phyloP scores from a whole-genome alignment of 306 rosid genomes.

The Cicer yamashitae region DNA sequence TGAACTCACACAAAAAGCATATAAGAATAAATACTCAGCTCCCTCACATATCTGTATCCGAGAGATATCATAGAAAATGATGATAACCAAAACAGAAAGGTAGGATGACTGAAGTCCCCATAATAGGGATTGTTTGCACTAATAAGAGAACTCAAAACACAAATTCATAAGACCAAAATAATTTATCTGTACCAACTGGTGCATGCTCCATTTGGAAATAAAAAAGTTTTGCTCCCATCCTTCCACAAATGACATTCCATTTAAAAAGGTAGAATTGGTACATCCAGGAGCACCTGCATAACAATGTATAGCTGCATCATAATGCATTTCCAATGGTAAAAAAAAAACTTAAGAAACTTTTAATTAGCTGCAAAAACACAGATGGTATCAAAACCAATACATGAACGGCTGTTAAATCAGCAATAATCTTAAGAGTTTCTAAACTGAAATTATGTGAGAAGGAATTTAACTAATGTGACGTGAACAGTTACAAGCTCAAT shows the following conservation, averaged over 20 bases:
- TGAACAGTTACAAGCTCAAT: neutral
- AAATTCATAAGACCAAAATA: conserved; percentile 24
- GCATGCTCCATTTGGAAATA: conserved; percentile 99
- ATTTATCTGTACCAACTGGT: conserved; percentile 79
- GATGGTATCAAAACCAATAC: conserved; percentile 35
- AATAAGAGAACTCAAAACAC: conserved; percentile 18
- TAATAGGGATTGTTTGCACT: neutral
- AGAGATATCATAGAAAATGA: conserved; percentile 18
- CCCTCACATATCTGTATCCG: conserved; percentile 23
- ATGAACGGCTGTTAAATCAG: conserved; percentile 4
- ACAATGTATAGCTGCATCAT: conserved; percentile 37
- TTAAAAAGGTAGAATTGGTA: conserved; percentile 70
- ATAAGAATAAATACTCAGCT: conserved; percentile 29
- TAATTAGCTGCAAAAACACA: neutral
- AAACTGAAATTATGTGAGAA: neutral
- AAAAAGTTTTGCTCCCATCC: conserved; percentile 92
- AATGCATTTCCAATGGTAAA: conserved; percentile 29
- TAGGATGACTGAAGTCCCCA: neutral
- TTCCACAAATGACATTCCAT: conserved; percentile 93
- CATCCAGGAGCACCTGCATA: conserved; percentile 94
- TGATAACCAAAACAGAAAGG: conserved; percentile 19
- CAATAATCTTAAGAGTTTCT: neutral
- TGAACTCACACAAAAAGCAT: neutral
- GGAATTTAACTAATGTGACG: neutral
- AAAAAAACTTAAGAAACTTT: conserved; percentile 15